phyloP scores from a whole-genome alignment of 2,329 filamentous ascomycete species.

The Neonectria magnoliae region DNA sequence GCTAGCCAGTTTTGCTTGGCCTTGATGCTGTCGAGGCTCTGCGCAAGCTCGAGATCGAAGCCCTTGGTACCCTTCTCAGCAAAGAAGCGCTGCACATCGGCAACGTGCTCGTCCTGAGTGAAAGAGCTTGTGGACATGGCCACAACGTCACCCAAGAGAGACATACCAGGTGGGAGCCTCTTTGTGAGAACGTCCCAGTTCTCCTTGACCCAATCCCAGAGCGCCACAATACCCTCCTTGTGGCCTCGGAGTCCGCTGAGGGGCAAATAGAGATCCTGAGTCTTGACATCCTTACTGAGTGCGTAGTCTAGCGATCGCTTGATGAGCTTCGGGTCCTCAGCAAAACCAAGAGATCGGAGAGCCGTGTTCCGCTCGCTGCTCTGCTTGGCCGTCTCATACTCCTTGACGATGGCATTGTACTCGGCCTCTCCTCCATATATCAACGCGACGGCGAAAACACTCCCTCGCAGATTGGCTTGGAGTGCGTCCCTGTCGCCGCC shows the following conservation, averaged over 20 bases:
- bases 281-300: conserved; percentile 84
- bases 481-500: conserved; percentile 82
- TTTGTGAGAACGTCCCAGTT: conserved; percentile 89
- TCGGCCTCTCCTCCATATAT: conserved; percentile 79
- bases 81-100: conserved; percentile 84
- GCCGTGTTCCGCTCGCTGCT: conserved; percentile 90
- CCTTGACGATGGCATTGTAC: conserved; percentile 42
- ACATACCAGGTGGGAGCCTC: conserved; percentile 85
- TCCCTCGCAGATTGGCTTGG: conserved; percentile 89
- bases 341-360: conserved; percentile 82
- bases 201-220: conserved; percentile 84
- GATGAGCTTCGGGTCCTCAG: conserved; percentile 81
- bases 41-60: conserved; percentile 88
- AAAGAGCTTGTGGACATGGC: conserved; percentile 85
- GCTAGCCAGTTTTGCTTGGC: conserved; percentile 74
- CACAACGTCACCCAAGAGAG: conserved; percentile 87
- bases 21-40: conserved; percentile 84
- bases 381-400: conserved; percentile 65
- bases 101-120: conserved; percentile 78
- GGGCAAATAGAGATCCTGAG: conserved; percentile 93
- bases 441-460: conserved; percentile 86
- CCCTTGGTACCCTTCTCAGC: conserved; percentile 81
- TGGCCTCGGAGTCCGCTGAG: conserved; percentile 82
- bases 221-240: conserved; percentile 78
- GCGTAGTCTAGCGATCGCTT: conserved; percentile 81